Base-by-base conservation (phyloP, 768 basidiomycete genomes). In the Leccinum variicolor region DNA sequence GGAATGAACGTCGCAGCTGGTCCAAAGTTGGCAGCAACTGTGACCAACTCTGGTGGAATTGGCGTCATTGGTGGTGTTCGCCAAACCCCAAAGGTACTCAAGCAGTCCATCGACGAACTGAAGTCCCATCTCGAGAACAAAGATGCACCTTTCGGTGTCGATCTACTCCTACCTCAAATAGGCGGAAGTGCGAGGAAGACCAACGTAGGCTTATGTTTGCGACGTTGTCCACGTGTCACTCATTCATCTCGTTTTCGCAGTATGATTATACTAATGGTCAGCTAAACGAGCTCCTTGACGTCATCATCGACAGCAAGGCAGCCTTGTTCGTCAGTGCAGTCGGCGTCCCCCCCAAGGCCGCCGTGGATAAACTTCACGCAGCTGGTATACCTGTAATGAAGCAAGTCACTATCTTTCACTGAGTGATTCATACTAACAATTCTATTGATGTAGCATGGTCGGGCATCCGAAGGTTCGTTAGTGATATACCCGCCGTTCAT, bases 41-140 rank as follows among this genome's bases (percentile, higher is more conserved):
- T 94, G n/a, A 91, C 91, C n/a, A 94, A 94, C 66, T 84, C 93
- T 21, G 93, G 86, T 63, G 90, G 90, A 6, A 85, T 90, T 62
- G 94, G 94, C 21, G 91, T 94, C 65, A 93, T 95, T 62, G 94
- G 92, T 3, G 94, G 93, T 33, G 71, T 90, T 47, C 80, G 82
- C 36, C 87, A 88, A 66, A 88, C 79, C 53, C 90, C 89, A 21
- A 85, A 84, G 64, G 81, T 89, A 64, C 82, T 92, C 23, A 79
- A 83, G 61, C 76, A 79, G 26, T 80, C 78, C 17, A 89, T 90
- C 50, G 78, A 85, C 23, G 88, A 92, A 64, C 73, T 94, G 64
- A 93, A 92, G 74, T 79, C 77, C 36, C 74, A 84, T 66, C 77
- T 96, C 14, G 85, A 89, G 63, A 83, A 92, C 75, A 82, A 85